These are phyloP conservation scores for Pseudozyma thailandica DNA, from an alignment of 1,284 basidiomycete genomes.

Conservation along the genomic window DNA sequence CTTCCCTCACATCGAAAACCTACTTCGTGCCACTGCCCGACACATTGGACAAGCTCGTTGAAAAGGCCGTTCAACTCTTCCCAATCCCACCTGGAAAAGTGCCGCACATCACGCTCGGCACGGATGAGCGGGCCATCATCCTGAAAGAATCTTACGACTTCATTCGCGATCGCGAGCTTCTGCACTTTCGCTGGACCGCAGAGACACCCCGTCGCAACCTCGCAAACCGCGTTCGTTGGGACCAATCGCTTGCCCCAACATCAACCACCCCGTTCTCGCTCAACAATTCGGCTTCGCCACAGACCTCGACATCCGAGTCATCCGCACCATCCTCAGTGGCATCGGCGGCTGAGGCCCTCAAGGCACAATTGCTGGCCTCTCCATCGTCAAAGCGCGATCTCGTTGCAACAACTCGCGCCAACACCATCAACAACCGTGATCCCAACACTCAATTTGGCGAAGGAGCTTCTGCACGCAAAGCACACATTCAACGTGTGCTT, in stretches of 20 bases:
- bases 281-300: constrained; percentile 20
- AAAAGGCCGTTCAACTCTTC: constrained; percentile 59
- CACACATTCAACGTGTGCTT: constrained; percentile 48
- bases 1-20: constrained; percentile 57
- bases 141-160: constrained; percentile 61
- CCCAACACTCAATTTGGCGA: constrained; percentile 40
- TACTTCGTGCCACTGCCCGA: constrained; percentile 60
- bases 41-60: constrained; percentile 52
- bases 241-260: constrained; percentile 21
- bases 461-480: constrained; percentile 44
- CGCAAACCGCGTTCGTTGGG: constrained; percentile 56
- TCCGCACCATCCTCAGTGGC: constrained; percentile 1
- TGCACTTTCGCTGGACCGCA: constrained; percentile 62
- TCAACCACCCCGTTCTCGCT: constrained; percentile 12
- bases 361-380: constrained; percentile 19
- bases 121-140: constrained; percentile 56
- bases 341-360: constrained; percentile 17
- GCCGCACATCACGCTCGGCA: constrained; percentile 57
- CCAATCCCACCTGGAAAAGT: constrained; percentile 58
- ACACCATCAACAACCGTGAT: constrained; percentile 42
- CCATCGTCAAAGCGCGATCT: constrained; percentile 24
- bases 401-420: constrained; percentile 29
- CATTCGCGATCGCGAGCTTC: constrained; percentile 60
- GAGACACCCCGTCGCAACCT: constrained; percentile 48
- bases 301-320: constrained; percentile 3